Conservation (phyloP, 768 basidiomycete species). For the Suillus subalutaceus region DNA sequence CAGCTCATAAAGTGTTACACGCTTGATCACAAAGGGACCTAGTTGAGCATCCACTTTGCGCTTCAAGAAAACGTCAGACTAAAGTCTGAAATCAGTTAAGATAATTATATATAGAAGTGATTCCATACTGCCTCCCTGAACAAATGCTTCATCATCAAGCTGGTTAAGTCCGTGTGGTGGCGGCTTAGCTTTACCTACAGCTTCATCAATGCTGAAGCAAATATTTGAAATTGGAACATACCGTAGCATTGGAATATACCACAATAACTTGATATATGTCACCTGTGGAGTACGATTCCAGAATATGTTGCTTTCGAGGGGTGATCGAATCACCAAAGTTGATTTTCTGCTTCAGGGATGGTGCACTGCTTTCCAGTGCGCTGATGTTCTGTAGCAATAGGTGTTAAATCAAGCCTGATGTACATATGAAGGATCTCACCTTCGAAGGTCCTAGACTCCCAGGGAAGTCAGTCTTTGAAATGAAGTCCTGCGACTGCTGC, state of each 20-base stretch:
- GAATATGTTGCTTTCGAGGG: not conserved
- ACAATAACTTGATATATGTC: not conserved
- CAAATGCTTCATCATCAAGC: not conserved
- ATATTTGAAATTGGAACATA: conserved; percentile 1
- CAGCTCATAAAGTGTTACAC: not conserved
- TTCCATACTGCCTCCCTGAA: not conserved
- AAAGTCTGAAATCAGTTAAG: not conserved
- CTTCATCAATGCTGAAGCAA: not conserved
- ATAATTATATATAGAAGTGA: too few species aligned
- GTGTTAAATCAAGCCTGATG: not conserved
- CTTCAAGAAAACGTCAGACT: not conserved
- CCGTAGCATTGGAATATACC: not conserved
- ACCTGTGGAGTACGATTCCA: not conserved
- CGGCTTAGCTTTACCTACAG: not conserved
- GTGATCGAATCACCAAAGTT: not conserved
- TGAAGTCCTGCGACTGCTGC: not conserved
- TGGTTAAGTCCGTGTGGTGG: not conserved
- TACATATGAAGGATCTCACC: not conserved
- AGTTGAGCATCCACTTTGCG: not conserved
- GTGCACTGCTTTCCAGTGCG: not conserved
- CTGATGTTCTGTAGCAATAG: not conserved
- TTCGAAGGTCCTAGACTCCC: not conserved
- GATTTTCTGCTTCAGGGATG: not conserved
- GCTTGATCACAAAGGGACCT: not conserved
- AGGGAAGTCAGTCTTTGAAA: not conserved